Evolutionary conservation across 352 stramenopile genomes (phyloP).

Genomic region (Phytophthora tentaculata): DNA sequence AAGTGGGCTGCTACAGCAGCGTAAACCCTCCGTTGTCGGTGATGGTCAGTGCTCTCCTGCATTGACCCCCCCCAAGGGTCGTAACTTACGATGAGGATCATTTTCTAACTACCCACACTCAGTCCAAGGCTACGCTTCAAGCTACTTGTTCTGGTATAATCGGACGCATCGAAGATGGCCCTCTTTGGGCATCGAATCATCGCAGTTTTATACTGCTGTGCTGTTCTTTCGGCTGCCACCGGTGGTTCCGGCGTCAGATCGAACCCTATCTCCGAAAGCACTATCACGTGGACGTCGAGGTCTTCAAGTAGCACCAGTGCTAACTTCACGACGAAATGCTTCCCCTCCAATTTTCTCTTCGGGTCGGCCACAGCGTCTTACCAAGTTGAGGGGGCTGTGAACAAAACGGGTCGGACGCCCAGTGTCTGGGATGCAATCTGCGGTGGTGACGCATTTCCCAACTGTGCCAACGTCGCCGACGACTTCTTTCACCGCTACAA

Average conservation of each 20-base stretch:
- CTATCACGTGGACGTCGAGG: not conserved
- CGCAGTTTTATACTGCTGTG: not conserved
- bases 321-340: slow-evolving; percentile 37
- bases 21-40: slow-evolving; percentile 4
- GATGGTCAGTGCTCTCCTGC: slow-evolving; percentile 10
- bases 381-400: slow-evolving; percentile 91
- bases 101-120: slow-evolving; percentile 11
- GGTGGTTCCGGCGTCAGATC: not conserved
- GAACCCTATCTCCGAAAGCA: not conserved
- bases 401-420: slow-evolving; percentile 70
- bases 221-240: not conserved
- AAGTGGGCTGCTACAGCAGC: not conserved
- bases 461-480: slow-evolving; percentile 86
- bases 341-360: slow-evolving; percentile 71
- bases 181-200: slow-evolving; percentile 7
- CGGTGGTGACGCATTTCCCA: slow-evolving; percentile 49
- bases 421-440: slow-evolving; percentile 93
- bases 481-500: slow-evolving; percentile 93
- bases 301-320: slow-evolving; percentile 15
- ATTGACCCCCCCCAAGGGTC: too few species aligned
- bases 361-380: slow-evolving; percentile 85
- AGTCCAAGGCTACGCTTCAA: not conserved
- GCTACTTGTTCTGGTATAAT: not conserved
- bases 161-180: slow-evolving; percentile 1
- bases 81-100: too few species aligned